Base-by-base conservation (phyloP, 305 asterid genomes). In the Euphrasia arctica region DNA sequence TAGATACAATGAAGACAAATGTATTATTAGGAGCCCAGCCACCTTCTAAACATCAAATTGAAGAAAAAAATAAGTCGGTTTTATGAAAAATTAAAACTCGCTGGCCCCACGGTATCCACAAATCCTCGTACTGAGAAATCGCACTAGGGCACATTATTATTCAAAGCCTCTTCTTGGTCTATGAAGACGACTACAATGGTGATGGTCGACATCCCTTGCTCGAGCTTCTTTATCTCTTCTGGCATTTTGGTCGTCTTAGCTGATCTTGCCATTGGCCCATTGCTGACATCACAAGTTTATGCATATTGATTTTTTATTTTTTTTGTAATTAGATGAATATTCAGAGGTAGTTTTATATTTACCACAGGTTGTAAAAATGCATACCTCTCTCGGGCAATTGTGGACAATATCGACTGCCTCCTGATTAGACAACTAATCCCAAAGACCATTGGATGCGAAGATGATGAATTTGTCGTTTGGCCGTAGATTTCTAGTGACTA, bases 361-460 rank as follows among this genome's bases (percentile, higher is more conserved):
- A 51, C 8, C 31, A 0, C 29, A 25, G 14, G 28, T 11, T 51
- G 69, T 39, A 45, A 4, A 59, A 14, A n/a, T 52, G 10, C 77
- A 15, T 41, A 89, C 98, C 79, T 34, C 60, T 83, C 93, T 80
- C 0, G 93, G 93, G 75, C 71, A 59, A 54, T 75, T 75, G 74
- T 87, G 71, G 54, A 89, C 96, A 7, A 89, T 83, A 72, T 83
- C 85, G 13, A 81, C 97, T 5, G 87, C 96, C 75, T 87, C 80
- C 69, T 89, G 89, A 72, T 87, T 87, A 42, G 83, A 74, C 67
- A 89, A 59, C 70, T 72, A 79, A 13, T 91, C 98, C 97, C 98
- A 92, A 45, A 92, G 85, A 60, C 98, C 98, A 70, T 84, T 86
- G 7, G 98, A 87, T 47, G 96, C 98, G 61, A 91, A 82, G 13